phyloP scores from a whole-genome alignment of 1,284 basidiomycete genomes.

The Melampsora larici-populina region DNA sequence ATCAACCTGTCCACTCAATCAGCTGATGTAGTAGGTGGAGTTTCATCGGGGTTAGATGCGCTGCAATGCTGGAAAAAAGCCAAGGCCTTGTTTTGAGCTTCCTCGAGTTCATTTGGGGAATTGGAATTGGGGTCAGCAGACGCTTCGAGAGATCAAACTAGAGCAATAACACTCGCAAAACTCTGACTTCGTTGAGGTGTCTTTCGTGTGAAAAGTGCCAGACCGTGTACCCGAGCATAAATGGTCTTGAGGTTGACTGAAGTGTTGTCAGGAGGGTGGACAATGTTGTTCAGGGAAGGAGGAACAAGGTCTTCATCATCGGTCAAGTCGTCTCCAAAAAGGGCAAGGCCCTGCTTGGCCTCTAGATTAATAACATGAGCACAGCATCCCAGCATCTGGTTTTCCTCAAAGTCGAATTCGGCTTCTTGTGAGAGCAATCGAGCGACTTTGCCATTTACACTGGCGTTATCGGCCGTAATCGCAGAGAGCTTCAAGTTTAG shows the following conservation, averaged over 20 bases:
- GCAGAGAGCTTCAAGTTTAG: too few relatives aligned
- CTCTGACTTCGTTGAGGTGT: background rate
- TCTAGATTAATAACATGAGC: conserved; percentile 21
- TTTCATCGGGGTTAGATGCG: background rate
- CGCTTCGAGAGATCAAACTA: background rate
- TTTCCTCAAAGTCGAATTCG: background rate
- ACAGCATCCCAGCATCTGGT: conserved; percentile 1
- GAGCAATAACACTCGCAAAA: background rate
- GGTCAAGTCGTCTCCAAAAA: background rate
- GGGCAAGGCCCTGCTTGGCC: background rate
- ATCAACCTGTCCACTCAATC: background rate
- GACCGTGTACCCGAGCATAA: background rate
- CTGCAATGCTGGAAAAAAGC: background rate
- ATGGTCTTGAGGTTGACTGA: conserved; percentile 8
- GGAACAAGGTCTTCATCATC: background rate
- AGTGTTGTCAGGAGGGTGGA: background rate
- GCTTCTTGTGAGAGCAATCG: background rate
- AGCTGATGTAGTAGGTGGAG: too few relatives aligned
- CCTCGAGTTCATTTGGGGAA: too few relatives aligned
- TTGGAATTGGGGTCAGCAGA: background rate
- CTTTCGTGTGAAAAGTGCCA: background rate
- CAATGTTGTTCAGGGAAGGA: background rate
- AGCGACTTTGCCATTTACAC: background rate
- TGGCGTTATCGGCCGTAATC: conserved; percentile 1
- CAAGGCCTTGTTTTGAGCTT: background rate